Evolutionary conservation across 495 filamentous ascomycete genomes (phyloP).

Genomic region (Neurospora sp.): DNA sequence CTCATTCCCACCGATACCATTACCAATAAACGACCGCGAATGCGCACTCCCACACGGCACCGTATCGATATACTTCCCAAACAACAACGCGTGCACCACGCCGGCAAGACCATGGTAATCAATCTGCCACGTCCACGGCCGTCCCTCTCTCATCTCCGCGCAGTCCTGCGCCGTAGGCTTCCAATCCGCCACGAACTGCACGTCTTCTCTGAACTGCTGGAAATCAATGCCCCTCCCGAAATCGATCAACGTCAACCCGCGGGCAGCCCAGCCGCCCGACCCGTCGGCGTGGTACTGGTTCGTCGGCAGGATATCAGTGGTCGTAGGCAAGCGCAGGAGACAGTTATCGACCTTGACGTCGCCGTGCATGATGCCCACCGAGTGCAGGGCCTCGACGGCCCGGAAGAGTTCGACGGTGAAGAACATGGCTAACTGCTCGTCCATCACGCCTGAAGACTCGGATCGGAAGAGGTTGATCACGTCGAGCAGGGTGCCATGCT

Average conservation of each 20-base stretch:
- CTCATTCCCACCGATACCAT: slow-evolving; percentile 34
- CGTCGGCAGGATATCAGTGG: slow-evolving; percentile 22
- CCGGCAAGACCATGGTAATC: slow-evolving; percentile 90
- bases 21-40: not conserved
- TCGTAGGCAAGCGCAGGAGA: slow-evolving; percentile 67
- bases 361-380: slow-evolving; percentile 73
- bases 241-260: slow-evolving; percentile 82
- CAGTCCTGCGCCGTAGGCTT: slow-evolving; percentile 75
- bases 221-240: slow-evolving; percentile 94
- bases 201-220: slow-evolving; percentile 63
- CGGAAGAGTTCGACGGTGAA: slow-evolving; percentile 86
- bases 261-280: slow-evolving; percentile 62
- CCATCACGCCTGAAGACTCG: slow-evolving; percentile 63
- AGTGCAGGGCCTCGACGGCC: slow-evolving; percentile 78
- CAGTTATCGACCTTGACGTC: slow-evolving; percentile 95
- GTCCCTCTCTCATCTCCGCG: slow-evolving; percentile 83
- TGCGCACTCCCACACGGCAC: slow-evolving; percentile 27
- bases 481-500: slow-evolving; percentile 87
- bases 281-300: slow-evolving; percentile 62
- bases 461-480: slow-evolving; percentile 77
- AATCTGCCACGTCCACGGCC: slow-evolving; percentile 93
- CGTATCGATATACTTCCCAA: slow-evolving; percentile 91
- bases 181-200: slow-evolving; percentile 94
- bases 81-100: slow-evolving; percentile 74
- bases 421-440: slow-evolving; percentile 88